Base-by-base conservation (phyloP, 192 early-diverging fungal species). In the Lunasporangiospora selenospora region DNA sequence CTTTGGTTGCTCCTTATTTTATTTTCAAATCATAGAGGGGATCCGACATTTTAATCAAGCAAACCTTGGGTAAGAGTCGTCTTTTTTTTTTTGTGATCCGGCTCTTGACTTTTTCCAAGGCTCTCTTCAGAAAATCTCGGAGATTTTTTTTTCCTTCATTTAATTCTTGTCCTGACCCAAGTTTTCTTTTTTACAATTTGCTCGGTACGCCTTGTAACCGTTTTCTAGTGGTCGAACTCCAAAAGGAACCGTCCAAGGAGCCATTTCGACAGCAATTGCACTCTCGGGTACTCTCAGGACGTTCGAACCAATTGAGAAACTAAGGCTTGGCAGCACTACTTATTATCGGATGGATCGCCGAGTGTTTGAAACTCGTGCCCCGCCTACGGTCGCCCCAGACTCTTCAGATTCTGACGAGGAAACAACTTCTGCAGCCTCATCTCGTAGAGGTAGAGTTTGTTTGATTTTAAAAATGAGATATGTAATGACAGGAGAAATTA, bases 221-320 rank as follows among this genome's bases (percentile, higher is more conserved):
- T n/a, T 2, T 21, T 21, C 23, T 31, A 82, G 81, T 60, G 81
- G 81, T 32, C 66, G 78, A 29, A 82, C 81, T 15, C 81, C 81
- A 26, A 67, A 66, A 59, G 62, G 78, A 44, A 80, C 81, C 21
- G 65, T 82, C 19, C 81, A 82, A 61, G 81, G 81, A 21, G 78
- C 67, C 12, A 82, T 82, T 39, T 80, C 78, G 24, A 82, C 78
- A 6, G 60, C 76, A 3, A 56, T 76, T 16, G 70, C 73, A 38
- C 55, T 55, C 3, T 78, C 81, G 1, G 53, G 62, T 33, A 49
- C 66, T 41, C 33, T 76, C 13, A 54, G 66, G 18, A 16, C 41
- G 15, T 41, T 65, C n/a, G 69, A 77, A 29, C 81, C 81, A 6
- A 80, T 82, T 23, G 64, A 75, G 18, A 80, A 78, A 44, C 65